Evolutionary conservation across 176 grass and related monocot species (phyloP).

Genomic region (Rhipidocladum racemiflorum): DNA sequence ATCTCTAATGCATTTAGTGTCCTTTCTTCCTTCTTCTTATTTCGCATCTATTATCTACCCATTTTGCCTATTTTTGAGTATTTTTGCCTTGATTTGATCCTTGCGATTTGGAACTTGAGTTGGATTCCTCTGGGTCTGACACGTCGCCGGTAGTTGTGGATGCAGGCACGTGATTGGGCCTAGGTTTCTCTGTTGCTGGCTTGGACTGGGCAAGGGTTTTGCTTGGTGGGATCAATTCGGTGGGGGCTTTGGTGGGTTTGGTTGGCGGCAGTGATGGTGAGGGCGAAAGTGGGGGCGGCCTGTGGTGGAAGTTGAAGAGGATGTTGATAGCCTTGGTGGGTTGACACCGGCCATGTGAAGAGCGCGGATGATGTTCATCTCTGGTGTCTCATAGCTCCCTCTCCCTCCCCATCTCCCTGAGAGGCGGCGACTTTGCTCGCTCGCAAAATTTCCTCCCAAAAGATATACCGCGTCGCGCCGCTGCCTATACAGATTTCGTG

Average conservation of each 20-base stretch:
- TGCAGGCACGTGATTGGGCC: neutral
- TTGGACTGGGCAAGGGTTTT: slow-evolving; percentile 13
- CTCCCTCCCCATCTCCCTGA: slow-evolving; percentile 52
- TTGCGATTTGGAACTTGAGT: too few relatives aligned
- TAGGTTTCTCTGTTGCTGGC: slow-evolving; percentile 36
- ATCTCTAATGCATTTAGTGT: too few relatives aligned
- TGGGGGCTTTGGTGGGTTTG: neutral
- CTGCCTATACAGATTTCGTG: slow-evolving; percentile 31
- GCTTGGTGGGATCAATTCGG: slow-evolving; percentile 14
- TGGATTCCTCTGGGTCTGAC: too few relatives aligned
- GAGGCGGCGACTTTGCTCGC: slow-evolving; percentile 13
- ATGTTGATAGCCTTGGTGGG: slow-evolving; percentile 91
- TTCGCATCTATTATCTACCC: too few relatives aligned
- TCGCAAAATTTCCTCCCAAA: slow-evolving; percentile 14
- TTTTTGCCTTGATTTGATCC: too few relatives aligned
- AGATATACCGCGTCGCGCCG: slow-evolving; percentile 22
- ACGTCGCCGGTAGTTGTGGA: neutral
- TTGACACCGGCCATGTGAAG: slow-evolving; percentile 83
- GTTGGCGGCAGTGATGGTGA: slow-evolving; percentile 3
- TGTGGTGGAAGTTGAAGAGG: slow-evolving; percentile 60
- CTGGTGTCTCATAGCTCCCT: too few relatives aligned
- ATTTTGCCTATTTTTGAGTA: too few relatives aligned
- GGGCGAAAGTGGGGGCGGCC: neutral
- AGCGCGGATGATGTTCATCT: slow-evolving; percentile 92
- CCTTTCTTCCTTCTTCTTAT: too few relatives aligned